phyloP scores from a whole-genome alignment of 805 yeast species.

The Ogataea populi-albae region DNA sequence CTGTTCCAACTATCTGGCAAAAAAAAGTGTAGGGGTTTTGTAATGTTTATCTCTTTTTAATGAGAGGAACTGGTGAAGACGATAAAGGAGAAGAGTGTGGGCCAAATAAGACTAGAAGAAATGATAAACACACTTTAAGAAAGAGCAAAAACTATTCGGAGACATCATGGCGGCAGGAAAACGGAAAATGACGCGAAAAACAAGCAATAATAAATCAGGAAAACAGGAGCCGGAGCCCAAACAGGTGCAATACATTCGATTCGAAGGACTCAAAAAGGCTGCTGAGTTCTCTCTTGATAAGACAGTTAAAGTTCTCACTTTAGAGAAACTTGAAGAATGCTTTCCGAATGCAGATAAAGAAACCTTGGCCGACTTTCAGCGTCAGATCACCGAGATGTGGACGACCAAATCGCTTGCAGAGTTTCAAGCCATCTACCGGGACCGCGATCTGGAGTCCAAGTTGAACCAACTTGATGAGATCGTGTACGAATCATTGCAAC shows the following conservation, averaged over 20 bases:
- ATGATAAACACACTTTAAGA: constrained; percentile 4
- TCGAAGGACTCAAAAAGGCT: constrained; percentile 32
- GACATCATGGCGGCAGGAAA: constrained; percentile 3
- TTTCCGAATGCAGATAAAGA: constrained; percentile 45
- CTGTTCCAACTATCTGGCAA: neutral
- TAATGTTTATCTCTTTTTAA: constrained; percentile 1
- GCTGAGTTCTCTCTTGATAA: constrained; percentile 37
- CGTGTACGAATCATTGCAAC: constrained; percentile 36
- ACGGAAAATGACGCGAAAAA: constrained; percentile 5
- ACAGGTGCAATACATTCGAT: constrained; percentile 25
- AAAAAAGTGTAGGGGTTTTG: neutral
- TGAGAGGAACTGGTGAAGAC: neutral
- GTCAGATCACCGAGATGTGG: constrained; percentile 47
- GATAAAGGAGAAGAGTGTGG: neutral
- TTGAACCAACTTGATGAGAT: constrained; percentile 48
- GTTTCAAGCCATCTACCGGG: constrained; percentile 45
- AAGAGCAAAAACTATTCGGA: too few species aligned
- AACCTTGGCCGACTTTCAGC: constrained; percentile 41
- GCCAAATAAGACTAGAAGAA: constrained; percentile 3
- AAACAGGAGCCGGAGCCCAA: constrained; percentile 1
- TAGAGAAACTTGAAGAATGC: constrained; percentile 43
- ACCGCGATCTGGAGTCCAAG: constrained; percentile 41
- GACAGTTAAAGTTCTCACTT: constrained; percentile 42
- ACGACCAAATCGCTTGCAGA: constrained; percentile 40
- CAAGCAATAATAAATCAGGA: neutral